A percentile compares a stretch with the other conserved stretches of the same genome.
Conservation (phyloP, 805 yeast genomes). For the Brettanomyces anomalus region DNA sequence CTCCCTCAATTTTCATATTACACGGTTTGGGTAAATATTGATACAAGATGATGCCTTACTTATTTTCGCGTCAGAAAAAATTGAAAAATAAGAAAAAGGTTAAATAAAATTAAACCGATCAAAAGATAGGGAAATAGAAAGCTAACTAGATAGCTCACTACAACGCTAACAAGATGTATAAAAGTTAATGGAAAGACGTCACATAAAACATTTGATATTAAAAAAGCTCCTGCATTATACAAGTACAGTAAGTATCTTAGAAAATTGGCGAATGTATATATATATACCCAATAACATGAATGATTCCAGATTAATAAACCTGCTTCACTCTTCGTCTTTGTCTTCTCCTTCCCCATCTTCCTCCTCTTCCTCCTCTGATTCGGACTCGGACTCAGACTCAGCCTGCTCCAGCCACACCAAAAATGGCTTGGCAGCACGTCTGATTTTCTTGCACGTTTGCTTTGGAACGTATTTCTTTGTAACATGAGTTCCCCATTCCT, state of each 20-base stretch:
- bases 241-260: background rate
- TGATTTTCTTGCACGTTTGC: slow-evolving; percentile 84
- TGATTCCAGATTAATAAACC: background rate
- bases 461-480: slow-evolving; percentile 92
- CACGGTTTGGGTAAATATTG: too few relatives aligned
- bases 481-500: slow-evolving; percentile 83
- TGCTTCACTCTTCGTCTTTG: background rate
- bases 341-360: slow-evolving; percentile 1
- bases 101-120: too few relatives aligned
- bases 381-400: slow-evolving; percentile 70
- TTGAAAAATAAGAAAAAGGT: too few relatives aligned
- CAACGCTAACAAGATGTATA: too few relatives aligned
- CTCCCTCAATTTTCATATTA: too few relatives aligned
- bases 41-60: too few relatives aligned
- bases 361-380: slow-evolving; percentile 31
- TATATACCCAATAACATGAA: background rate
- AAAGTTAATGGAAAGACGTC: too few relatives aligned
- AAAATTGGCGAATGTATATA: background rate
- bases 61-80: too few relatives aligned
- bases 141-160: too few relatives aligned
- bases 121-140: too few relatives aligned
- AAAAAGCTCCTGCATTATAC: too few relatives aligned
- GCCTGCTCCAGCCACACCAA: slow-evolving; percentile 93
- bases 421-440: slow-evolving; percentile 94
- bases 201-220: too few relatives aligned